These are phyloP conservation scores for Phytopythium montanum DNA, from an alignment of 352 stramenopile species.

Conservation along the genomic window DNA sequence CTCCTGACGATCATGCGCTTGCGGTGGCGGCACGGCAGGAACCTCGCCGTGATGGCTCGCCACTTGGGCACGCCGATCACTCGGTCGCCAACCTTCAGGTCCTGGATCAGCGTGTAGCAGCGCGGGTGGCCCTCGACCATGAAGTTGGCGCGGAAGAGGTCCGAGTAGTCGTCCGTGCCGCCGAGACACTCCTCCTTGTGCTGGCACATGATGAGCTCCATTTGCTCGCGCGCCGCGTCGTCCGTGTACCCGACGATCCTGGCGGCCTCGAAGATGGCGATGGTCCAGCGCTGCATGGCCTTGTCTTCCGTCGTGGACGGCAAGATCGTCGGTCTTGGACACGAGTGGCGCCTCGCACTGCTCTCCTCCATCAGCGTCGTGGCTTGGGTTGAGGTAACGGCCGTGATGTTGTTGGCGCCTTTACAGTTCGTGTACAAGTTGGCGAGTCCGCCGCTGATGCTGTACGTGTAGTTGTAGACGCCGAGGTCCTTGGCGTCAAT, in stretches of 20 bases:
- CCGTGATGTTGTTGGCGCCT: slow-evolving; percentile 21
- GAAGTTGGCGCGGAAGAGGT: too few species aligned
- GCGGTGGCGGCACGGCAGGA: slow-evolving; percentile 26
- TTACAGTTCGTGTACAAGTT: slow-evolving; percentile 53
- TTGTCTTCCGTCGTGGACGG: slow-evolving; percentile 19
- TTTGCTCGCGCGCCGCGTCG: slow-evolving; percentile 32
- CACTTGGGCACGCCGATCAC: slow-evolving; percentile 50
- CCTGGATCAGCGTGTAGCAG: slow-evolving; percentile 40
- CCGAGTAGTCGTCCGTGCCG: slow-evolving; percentile 43
- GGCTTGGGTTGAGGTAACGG: slow-evolving; percentile 8
- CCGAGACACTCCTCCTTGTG: slow-evolving; percentile 51
- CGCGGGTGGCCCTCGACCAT: too few species aligned
- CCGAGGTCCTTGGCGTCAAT: slow-evolving; percentile 47
- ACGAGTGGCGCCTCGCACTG: not conserved
- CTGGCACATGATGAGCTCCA: slow-evolving; percentile 50
- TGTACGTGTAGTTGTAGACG: slow-evolving; percentile 61
- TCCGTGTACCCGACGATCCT: slow-evolving; percentile 39
- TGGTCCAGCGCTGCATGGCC: slow-evolving; percentile 34
- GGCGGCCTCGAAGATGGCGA: slow-evolving; percentile 45
- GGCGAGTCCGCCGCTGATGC: slow-evolving; percentile 32
- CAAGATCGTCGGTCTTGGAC: slow-evolving; percentile 14
- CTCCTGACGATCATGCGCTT: slow-evolving; percentile 3
- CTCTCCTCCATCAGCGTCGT: not conserved
- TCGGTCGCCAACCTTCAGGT: slow-evolving; percentile 23
- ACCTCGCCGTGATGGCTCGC: slow-evolving; percentile 34